Evolutionary conservation across 2,329 filamentous ascomycete genomes (phyloP).

Genomic region (Penicillium sp.): DNA sequence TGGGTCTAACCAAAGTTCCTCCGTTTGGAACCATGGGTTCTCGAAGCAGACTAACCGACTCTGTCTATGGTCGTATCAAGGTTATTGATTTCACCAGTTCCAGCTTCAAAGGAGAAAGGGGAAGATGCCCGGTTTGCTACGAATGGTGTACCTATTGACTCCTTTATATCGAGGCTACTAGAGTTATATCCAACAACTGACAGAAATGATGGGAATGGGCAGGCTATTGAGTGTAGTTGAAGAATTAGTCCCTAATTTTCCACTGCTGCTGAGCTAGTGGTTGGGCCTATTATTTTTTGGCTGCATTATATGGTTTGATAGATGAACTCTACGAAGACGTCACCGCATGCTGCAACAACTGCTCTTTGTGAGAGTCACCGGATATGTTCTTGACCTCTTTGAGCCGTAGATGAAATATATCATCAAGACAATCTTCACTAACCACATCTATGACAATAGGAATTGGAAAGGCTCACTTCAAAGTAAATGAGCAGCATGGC

Average conservation of each 20-base stretch:
- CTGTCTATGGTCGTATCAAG: neutral
- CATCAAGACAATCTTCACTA: neutral
- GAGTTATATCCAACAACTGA: neutral
- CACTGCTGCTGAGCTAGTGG: neutral
- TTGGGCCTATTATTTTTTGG: neutral
- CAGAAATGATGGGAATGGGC: neutral
- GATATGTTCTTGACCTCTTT: neutral
- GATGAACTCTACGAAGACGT: neutral
- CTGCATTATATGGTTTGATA: neutral
- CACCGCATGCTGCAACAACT: neutral
- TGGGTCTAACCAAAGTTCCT: neutral
- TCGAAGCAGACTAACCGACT: neutral
- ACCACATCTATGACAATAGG: neutral
- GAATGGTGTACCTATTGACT: neutral
- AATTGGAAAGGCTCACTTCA: neutral
- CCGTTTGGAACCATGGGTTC: neutral
- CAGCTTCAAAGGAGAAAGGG: too few species aligned
- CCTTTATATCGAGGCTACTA: neutral
- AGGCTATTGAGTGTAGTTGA: neutral
- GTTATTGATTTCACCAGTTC: neutral
- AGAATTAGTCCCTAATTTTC: neutral
- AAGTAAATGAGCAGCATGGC: neutral
- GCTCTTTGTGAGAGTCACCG: neutral
- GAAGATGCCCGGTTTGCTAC: neutral
- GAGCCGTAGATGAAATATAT: neutral